Evolutionary conservation across 2,329 filamentous ascomycete species (phyloP), one percentile per base, ranked within the genome.

Genomic region (Colletotrichum sp.): DNA sequence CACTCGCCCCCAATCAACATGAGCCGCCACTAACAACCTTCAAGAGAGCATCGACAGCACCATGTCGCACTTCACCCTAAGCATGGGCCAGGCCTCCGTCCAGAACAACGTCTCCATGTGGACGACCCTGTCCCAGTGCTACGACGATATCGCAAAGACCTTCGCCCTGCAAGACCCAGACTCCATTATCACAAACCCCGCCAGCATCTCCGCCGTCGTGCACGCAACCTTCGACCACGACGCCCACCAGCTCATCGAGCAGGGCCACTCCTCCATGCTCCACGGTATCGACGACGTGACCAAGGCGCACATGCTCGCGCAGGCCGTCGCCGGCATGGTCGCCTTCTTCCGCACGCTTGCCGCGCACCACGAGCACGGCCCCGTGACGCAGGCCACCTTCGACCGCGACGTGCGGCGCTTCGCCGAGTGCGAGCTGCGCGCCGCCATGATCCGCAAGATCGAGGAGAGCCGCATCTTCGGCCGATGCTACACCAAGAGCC

Each of bases 251-350:
- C 80, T 85, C 64, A 81, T 85, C 36, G 79, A 81, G 13, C 79
- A 82, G 26, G 76, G 81, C 36, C 78, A 79, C 2, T 75, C 78
- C 8, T 76, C 75, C n/a, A 80, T 83, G 65, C 77, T 81, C 16
- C 79, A 80, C 32, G 77, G 78, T 9, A 80, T 86, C 48, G 80
- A 82, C 70, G 80, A 82, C 52, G 78, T 82, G 59, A 81, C 82
- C 66, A 84, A 81, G 76, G 81, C 81, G 6, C 80, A 79, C 26
- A 78, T 86, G 48, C 83, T 85, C 48, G 80, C 82, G 18, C 81
- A 85, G 75, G 84, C 83, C 67, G 78, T 85, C 30, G 81, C 83
- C 1, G 84, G 82, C 48, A 80, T 84, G 61, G 80, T 84, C 15
- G 67, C 81, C 72, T 64, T 86, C 59, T 82, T 83, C 67, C 77